Percentiles rank a stretch among this genome's conserved stretches.
These are phyloP conservation scores for Hansenula sp. DNA, from an alignment of 1,139 yeast genomes.

Conservation along the genomic window DNA sequence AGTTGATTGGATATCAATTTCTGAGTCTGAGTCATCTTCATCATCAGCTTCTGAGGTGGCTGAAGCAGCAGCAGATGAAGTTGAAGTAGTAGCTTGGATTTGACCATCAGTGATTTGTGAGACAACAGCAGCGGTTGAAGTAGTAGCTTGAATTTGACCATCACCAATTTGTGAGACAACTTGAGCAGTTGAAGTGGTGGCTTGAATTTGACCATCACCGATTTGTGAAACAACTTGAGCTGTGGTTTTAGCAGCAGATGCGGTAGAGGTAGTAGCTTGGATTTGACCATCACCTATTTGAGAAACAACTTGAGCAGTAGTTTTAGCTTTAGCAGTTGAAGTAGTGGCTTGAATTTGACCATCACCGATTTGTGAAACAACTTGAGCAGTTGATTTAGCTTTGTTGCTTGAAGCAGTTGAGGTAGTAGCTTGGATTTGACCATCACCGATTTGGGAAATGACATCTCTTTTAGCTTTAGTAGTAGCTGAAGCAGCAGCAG, in stretches of 20 bases:
- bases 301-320: conserved; percentile 14
- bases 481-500: conserved; percentile 33
- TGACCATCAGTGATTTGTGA: conserved; percentile 16
- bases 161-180: conserved; percentile 16
- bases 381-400: conserved; percentile 15
- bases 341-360: conserved; percentile 26
- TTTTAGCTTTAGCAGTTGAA: conserved; percentile 17
- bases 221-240: conserved; percentile 24
- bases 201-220: conserved; percentile 25
- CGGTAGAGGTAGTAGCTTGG: conserved; percentile 15
- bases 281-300: conserved; percentile 24
- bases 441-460: conserved; percentile 51
- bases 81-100: conserved; percentile 15
- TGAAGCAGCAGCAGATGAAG: conserved; percentile 36
- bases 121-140: conserved; percentile 10
- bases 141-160: conserved; percentile 17
- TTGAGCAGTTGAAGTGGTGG: conserved; percentile 17
- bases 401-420: conserved; percentile 3
- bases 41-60: conserved; percentile 24
- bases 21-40: conserved; percentile 22
- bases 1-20: conserved; percentile 27
- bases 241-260: conserved; percentile 16
- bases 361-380: conserved; percentile 31
- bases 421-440: conserved; percentile 54
- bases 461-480: conserved; percentile 35